Base-by-base conservation (phyloP, 805 yeast genomes). In the Priceomyces medius region DNA sequence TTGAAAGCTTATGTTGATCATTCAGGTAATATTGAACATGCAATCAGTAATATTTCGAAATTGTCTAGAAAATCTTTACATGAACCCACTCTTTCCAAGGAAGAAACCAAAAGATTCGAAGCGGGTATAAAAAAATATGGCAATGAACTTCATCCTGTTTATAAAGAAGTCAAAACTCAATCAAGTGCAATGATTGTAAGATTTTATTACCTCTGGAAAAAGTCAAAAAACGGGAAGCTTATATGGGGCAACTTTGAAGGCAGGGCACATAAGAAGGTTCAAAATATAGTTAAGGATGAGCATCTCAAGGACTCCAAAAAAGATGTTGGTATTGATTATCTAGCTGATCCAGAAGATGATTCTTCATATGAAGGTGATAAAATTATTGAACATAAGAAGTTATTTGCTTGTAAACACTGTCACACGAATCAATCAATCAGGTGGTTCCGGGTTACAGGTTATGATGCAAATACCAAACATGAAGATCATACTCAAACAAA, bases 151-250 rank as follows among this genome's bases (percentile, higher is more conserved):
- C 81, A 79, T 56, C 88, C 84, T 0, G 90, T 88, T 0, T 78
- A 57, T 48, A 77, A 81, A 55, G 78, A 75, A 42, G 93, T 91
- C n/a, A 76, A 75, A 21, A 75, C 89, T 0, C 95, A 86, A 51
- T 68, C 88, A 0, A 67, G 80, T 41, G 77, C 90, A 0, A 86
- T 83, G 83, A 71, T 89, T 47, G 98, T 91, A 1, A 65, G 97
- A 43, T 89, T 74, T 58, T 91, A 88, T 55, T 91, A 91, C 54
- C 66, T 88, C 40, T 91, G 98, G 98, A 90, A 90, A 62, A 90
- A 90, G 59, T 84, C 96, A 0, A 67, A 76, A 21, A 72, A 73
- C 33, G 97, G 97, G 0, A 81, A 77, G 47, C 56, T 59, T 31
- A 85, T 88, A 13, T 87, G 97, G 95, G 96, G 88, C 26, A 81